Evolutionary conservation across 2,329 filamentous ascomycete species (phyloP).

Genomic region (Cercospora berteroae): DNA sequence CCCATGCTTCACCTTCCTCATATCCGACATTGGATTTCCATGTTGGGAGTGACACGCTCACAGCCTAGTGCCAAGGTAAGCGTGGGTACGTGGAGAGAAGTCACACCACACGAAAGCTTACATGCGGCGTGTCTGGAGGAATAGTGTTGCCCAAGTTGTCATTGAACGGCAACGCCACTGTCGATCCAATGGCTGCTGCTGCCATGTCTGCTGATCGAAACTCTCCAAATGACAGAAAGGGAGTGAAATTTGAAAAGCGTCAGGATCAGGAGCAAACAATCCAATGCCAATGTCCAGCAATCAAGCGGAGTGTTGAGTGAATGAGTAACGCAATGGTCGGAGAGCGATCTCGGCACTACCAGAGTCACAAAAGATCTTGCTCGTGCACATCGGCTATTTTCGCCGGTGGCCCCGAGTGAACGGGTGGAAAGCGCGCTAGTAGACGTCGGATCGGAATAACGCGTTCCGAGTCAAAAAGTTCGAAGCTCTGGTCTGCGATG

Average conservation of each 20-base stretch:
- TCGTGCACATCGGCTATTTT: not conserved
- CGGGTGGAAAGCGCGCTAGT: not conserved
- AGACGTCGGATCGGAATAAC: not conserved
- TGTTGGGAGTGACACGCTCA: conserved; percentile 92
- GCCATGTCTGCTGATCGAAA: not conserved
- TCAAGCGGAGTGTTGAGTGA: not conserved
- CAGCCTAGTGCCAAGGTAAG: conserved; percentile 60
- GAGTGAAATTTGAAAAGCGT: not conserved
- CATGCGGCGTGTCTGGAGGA: conserved; percentile 74
- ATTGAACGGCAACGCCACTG: conserved; percentile 34
- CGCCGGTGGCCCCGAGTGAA: not conserved
- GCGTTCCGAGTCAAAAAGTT: conserved; percentile 3
- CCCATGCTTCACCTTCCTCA: conserved; percentile 86
- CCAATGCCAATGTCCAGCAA: not conserved
- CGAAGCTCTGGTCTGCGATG: conserved; percentile 7
- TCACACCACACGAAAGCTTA: conserved; percentile 46
- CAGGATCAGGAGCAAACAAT: not conserved
- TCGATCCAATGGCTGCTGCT: conserved; percentile 19
- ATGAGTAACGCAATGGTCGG: conserved; percentile 1
- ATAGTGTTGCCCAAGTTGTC: conserved; percentile 63
- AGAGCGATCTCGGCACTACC: conserved; percentile 1
- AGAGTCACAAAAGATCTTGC: conserved; percentile 3
- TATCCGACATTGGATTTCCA: conserved; percentile 91
- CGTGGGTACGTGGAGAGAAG: not conserved
- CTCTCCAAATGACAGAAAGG: not conserved